phyloP scores from a whole-genome alignment of 768 basidiomycete species.

The Auriscalpium microsporum region DNA sequence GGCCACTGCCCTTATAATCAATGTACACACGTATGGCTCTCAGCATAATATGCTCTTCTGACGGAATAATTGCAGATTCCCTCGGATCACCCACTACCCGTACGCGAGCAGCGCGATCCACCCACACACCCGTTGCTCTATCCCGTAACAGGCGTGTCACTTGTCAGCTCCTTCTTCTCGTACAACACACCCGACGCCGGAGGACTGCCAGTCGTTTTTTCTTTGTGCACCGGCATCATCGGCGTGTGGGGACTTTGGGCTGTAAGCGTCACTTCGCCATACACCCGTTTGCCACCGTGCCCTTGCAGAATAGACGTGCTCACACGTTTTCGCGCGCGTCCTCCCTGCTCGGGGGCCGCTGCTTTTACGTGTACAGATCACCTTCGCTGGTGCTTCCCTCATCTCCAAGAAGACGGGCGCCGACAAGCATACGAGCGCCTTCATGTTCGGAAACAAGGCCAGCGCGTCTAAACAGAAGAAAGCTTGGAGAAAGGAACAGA shows the following conservation, averaged over 20 bases:
- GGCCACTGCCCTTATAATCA: constrained; percentile 47
- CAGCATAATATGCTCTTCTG: background rate
- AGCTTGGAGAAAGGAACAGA: constrained; percentile 21
- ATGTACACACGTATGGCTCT: constrained; percentile 30
- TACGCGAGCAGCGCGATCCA: constrained; percentile 18
- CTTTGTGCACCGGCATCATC: constrained; percentile 40
- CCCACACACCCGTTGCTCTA: constrained; percentile 55
- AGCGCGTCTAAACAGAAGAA: constrained; percentile 29
- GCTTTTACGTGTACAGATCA: constrained; percentile 31
- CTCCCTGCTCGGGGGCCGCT: background rate
- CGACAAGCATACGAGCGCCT: constrained; percentile 73
- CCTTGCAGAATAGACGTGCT: background rate
- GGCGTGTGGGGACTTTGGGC: constrained; percentile 67
- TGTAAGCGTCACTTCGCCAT: constrained; percentile 31
- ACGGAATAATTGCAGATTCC: constrained; percentile 32
- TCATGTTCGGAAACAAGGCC: constrained; percentile 67
- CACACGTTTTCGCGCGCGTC: background rate
- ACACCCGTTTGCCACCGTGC: background rate
- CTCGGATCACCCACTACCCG: constrained; percentile 27
- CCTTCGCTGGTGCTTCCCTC: constrained; percentile 48
- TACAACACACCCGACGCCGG: constrained; percentile 57
- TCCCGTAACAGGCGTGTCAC: constrained; percentile 47
- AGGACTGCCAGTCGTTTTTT: constrained; percentile 43
- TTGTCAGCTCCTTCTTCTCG: constrained; percentile 50
- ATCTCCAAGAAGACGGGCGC: constrained; percentile 70